phyloP scores from a whole-genome alignment of 2,329 filamentous ascomycete genomes.

The Zymoseptoria pseudotritici region DNA sequence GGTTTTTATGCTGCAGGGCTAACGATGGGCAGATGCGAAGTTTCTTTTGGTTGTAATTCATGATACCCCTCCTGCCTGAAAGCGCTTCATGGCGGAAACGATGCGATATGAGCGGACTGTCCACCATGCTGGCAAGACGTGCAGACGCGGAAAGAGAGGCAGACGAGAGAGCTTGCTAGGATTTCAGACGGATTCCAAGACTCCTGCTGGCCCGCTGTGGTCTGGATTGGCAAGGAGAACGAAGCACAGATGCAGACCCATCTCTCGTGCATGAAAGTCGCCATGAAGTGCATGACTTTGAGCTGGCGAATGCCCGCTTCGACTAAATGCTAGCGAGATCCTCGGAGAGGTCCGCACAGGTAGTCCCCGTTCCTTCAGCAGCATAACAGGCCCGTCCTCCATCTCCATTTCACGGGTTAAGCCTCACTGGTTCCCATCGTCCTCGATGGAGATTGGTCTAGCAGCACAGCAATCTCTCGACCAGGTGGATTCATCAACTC shows the following conservation, averaged over 20 bases:
- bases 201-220: not conserved
- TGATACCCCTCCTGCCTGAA: constrained; percentile 64
- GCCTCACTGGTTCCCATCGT: not conserved
- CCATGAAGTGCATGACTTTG: not conserved
- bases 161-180: no score
- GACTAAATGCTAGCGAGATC: not conserved
- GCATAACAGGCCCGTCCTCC: no score
- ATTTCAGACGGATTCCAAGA: not conserved
- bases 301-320: not conserved
- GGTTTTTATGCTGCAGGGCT: not conserved
- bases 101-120: not conserved
- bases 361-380: no score
- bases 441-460: not conserved
- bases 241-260: not conserved
- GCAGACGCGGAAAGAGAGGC: not conserved
- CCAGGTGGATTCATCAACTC: no score
- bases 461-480: not conserved
- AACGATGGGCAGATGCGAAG: constrained; percentile 50
- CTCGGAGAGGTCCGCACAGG: no score
- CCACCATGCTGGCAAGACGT: not conserved
- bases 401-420: not conserved
- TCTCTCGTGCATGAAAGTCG: not conserved
- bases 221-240: not conserved
- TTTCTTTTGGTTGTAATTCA: constrained; percentile 74
- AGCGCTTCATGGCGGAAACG: not conserved